A percentile compares a stretch with the other conserved stretches of the same genome.
Evolutionary conservation across 1,139 yeast genomes (phyloP).

Genomic region (Spencermartinsiella ligniputridi): DNA sequence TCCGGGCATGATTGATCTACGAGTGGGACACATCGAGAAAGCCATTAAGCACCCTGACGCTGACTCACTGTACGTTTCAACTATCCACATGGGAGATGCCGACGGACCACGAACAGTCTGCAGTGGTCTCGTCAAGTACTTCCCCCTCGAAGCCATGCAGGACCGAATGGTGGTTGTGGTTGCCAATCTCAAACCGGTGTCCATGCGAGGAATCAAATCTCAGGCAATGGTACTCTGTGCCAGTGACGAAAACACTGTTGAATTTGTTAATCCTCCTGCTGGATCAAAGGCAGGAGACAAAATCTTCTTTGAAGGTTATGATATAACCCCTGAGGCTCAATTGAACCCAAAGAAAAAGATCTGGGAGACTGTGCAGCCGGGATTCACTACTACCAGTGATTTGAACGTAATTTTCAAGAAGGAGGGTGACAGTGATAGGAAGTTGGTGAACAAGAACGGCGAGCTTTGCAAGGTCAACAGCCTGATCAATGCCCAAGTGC

Average conservation of each 20-base stretch:
- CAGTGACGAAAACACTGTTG: slow-evolving; percentile 59
- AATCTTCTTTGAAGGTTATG: slow-evolving; percentile 86
- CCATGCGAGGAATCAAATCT: slow-evolving; percentile 92
- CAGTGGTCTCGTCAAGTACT: slow-evolving; percentile 81
- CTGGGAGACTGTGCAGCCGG: slow-evolving; percentile 94
- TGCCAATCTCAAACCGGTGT: slow-evolving; percentile 85
- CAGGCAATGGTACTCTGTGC: slow-evolving; percentile 98
- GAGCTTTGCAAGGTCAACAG: slow-evolving; percentile 67
- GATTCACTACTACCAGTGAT: slow-evolving; percentile 71
- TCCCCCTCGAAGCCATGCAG: slow-evolving; percentile 79
- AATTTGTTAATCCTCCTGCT: slow-evolving; percentile 91
- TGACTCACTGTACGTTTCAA: slow-evolving; percentile 90
- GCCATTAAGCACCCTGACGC: slow-evolving; percentile 98
- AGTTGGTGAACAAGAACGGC: slow-evolving; percentile 73
- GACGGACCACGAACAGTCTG: slow-evolving; percentile 98
- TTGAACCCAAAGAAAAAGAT: slow-evolving; percentile 98
- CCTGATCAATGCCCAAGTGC: slow-evolving; percentile 67
- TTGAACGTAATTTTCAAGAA: slow-evolving; percentile 77
- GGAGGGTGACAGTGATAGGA: slow-evolving; percentile 75
- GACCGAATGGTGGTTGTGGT: slow-evolving; percentile 76
- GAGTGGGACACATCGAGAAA: slow-evolving; percentile 95
- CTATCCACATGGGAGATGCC: slow-evolving; percentile 93
- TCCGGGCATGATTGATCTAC: slow-evolving; percentile 84
- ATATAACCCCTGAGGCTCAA: slow-evolving; percentile 78
- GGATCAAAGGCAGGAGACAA: slow-evolving; percentile 97